Base-by-base conservation (phyloP, 2,329 filamentous ascomycete genomes). In the Pseudocercospora eumusae region DNA sequence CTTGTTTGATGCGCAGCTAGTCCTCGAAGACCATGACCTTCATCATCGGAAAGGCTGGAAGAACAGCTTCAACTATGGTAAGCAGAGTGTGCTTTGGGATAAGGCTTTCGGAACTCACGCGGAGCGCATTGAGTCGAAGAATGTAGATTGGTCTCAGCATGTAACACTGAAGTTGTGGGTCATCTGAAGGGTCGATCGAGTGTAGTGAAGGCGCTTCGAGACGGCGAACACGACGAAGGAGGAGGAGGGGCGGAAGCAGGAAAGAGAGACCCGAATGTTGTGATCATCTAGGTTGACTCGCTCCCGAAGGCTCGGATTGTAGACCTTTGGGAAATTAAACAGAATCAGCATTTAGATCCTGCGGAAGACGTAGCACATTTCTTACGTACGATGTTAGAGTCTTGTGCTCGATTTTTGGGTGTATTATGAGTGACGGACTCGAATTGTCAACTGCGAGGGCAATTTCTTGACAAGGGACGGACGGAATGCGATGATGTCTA, bases 1-100 rank as follows among this genome's bases (percentile, higher is more conserved):
- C 21, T 36, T 71, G 4, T 68, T 77, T 13, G 68, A 73, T 3
- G 68, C 70, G 0, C 77, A 81, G 42, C 63, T 80, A 4, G 68
- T 76, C 3, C 76, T 78, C 18, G 79, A 81, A 61, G 79, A 81
- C 52, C 76, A 78, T 59, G 75, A 78, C 49, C 59, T 78, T 23
- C 76, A 78, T 60, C 76, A 78, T 61, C 75, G 76, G 1, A 25
- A 70, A 70, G 60, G 76, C 74, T 8, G 77, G 74, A 74, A 71
- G 71, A 72, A 74, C 66, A 77, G 74, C 49, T 66, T 70, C 15
- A 77, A 77, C 60, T 78, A 78, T 55, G 75, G 76, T 28, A 77
- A 78, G 67, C 76, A 78, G 62, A 77, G 75, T n/a, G 64, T 73
- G 15, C 63, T 77, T 4, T 78, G 75, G 75, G 75, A 78, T 59